A percentile compares a stretch with the other conserved stretches of the same genome.
Evolutionary conservation across 192 early-diverging fungal genomes (phyloP).

Genomic region (Gorgonomyces haynaldii): DNA sequence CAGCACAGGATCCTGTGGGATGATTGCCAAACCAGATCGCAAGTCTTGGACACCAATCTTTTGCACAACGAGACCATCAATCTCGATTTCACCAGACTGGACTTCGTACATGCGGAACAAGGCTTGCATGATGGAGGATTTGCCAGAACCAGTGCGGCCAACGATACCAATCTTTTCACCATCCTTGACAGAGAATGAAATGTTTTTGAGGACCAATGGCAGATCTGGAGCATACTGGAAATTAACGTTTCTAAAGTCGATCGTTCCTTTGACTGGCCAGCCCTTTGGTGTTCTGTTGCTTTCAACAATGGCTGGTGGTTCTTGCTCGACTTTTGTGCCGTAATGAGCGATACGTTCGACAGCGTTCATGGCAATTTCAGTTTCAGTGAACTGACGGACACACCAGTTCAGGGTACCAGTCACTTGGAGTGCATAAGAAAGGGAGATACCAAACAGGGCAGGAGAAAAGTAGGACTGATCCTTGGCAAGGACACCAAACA

Average conservation of each 20-base stretch:
- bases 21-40: constrained; percentile 15
- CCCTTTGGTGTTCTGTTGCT: constrained; percentile 16
- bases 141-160: constrained; percentile 27
- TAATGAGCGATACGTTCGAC: constrained; percentile 41
- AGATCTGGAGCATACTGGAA: constrained; percentile 35
- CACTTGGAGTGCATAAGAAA: constrained; percentile 72
- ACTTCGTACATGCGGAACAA: constrained; percentile 27
- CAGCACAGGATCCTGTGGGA: constrained; percentile 27
- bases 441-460: constrained; percentile 62
- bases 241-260: constrained; percentile 28
- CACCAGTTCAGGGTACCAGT: constrained; percentile 71
- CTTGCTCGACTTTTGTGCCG: constrained; percentile 8
- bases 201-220: constrained; percentile 32
- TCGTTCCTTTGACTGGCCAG: constrained; percentile 38
- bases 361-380: constrained; percentile 47
- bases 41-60: constrained; percentile 18
- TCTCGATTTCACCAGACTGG: constrained; percentile 19
- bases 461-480: constrained; percentile 33
- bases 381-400: constrained; percentile 65
- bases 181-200: constrained; percentile 22
- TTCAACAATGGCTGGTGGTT: constrained; percentile 9
- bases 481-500: constrained; percentile 57
- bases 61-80: constrained; percentile 28
- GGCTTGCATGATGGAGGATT: constrained; percentile 13
- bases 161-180: constrained; percentile 40